Evolutionary conservation across 805 yeast species (phyloP).

Genomic region (Kockiozyma suomiensis): DNA sequence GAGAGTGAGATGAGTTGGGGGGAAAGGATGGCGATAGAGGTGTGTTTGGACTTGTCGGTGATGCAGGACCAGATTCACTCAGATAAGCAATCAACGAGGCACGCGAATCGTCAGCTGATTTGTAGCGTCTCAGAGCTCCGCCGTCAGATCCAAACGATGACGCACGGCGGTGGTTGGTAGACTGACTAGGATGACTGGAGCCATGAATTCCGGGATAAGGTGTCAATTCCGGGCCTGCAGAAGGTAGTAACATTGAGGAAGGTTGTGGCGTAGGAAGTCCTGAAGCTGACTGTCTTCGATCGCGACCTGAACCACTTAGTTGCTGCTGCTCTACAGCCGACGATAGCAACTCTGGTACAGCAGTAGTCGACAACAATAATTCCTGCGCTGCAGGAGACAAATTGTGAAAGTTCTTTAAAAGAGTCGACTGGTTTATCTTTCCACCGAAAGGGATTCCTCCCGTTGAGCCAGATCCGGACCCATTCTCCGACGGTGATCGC

Average conservation of each 20-base stretch:
- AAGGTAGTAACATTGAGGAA: slow-evolving; percentile 27
- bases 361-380: slow-evolving; percentile 25
- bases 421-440: slow-evolving; percentile 25
- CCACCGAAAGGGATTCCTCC: slow-evolving; percentile 6
- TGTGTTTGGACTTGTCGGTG: slow-evolving; percentile 1
- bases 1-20: slow-evolving; percentile 14
- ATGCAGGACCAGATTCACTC: slow-evolving; percentile 15
- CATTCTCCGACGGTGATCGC: slow-evolving; percentile 18
- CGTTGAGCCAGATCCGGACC: neutral
- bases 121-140: slow-evolving; percentile 21
- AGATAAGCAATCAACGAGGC: slow-evolving; percentile 3
- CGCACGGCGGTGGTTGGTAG: slow-evolving; percentile 21
- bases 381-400: slow-evolving; percentile 33
- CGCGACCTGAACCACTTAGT: neutral
- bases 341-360: slow-evolving; percentile 24
- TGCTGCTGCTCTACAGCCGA: neutral
- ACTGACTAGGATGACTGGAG: neutral
- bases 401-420: slow-evolving; percentile 28
- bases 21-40: slow-evolving; percentile 22
- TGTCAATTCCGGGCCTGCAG: slow-evolving; percentile 23
- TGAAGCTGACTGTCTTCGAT: slow-evolving; percentile 19
- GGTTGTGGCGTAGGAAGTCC: neutral
- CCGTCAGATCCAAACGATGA: slow-evolving; percentile 27
- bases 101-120: slow-evolving; percentile 27
- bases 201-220: slow-evolving; percentile 21